phyloP scores from a whole-genome alignment of 805 yeast species.

The Pichia exigua region DNA sequence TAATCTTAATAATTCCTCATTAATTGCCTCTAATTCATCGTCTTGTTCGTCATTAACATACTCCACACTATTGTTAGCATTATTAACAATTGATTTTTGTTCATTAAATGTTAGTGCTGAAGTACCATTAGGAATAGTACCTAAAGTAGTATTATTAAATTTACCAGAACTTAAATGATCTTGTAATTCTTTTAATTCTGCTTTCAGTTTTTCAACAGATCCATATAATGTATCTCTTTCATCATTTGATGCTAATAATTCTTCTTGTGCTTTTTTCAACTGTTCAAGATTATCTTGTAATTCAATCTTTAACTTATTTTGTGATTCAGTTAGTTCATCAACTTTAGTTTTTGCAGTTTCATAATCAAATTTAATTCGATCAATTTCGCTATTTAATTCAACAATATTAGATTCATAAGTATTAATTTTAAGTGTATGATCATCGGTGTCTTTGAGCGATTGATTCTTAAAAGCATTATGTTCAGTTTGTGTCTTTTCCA shows the following conservation, averaged over 20 bases:
- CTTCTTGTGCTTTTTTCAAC: conserved; percentile 51
- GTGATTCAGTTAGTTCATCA: conserved; percentile 51
- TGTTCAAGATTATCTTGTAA: conserved; percentile 55
- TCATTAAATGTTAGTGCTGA: conserved; percentile 12
- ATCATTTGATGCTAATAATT: conserved; percentile 49
- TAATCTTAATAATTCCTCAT: conserved; percentile 64
- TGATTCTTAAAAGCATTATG: conserved; percentile 48
- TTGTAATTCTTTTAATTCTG: conserved; percentile 30
- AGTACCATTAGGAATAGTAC: conserved; percentile 10
- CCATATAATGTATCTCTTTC: conserved; percentile 60
- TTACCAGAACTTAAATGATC: conserved; percentile 21
- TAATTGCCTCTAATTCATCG: conserved; percentile 56
- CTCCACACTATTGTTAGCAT: background rate
- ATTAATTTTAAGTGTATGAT: conserved; percentile 35
- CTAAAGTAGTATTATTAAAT: conserved; percentile 10
- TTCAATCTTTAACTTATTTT: conserved; percentile 55
- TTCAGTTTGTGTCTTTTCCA: conserved; percentile 46
- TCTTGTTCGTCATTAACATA: conserved; percentile 25
- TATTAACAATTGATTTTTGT: background rate
- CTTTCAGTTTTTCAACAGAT: conserved; percentile 47
- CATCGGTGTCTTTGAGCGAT: conserved; percentile 45
- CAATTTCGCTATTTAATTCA: conserved; percentile 47
- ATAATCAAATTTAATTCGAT: conserved; percentile 46
- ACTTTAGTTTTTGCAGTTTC: conserved; percentile 51
- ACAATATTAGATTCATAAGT: conserved; percentile 44